These are phyloP conservation scores for Arachis hypogaea DNA, from an alignment of 306 rosid species.

Conservation along the genomic window DNA sequence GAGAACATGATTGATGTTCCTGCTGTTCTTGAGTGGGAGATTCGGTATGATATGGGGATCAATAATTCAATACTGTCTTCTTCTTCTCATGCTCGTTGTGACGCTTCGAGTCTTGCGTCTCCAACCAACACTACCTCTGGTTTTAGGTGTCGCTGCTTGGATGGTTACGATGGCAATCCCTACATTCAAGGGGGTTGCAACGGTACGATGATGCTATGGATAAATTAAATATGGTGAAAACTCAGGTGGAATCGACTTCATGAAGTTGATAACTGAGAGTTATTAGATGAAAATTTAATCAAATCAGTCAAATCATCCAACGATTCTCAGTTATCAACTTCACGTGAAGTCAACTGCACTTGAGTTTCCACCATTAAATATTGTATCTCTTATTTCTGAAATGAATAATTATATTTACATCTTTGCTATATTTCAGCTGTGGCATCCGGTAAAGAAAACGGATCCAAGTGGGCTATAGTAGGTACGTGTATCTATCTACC, in stretches of 20 bases:
- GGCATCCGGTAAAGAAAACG: neutral
- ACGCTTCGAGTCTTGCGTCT: neutral
- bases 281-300: no score
- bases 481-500: constrained; percentile 21
- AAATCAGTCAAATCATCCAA: no score
- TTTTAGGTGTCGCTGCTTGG: neutral
- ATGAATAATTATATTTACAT: no score
- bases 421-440: neutral
- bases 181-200: neutral
- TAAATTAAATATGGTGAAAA: no score
- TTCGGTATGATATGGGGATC: neutral
- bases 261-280: no score
- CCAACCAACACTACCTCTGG: neutral
- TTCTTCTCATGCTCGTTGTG: neutral
- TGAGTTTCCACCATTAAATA: no score
- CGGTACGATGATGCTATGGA: neutral
- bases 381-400: no score
- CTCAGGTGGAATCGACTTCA: no score
- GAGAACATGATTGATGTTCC: neutral
- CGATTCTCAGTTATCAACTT: no score
- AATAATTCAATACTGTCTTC: neutral
- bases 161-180: neutral
- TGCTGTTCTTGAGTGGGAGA: neutral
- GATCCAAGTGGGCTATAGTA: constrained; percentile 26
- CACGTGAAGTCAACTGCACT: no score